Conservation (phyloP, 139 green algal genomes). For the Dunaliella sp. region DNA sequence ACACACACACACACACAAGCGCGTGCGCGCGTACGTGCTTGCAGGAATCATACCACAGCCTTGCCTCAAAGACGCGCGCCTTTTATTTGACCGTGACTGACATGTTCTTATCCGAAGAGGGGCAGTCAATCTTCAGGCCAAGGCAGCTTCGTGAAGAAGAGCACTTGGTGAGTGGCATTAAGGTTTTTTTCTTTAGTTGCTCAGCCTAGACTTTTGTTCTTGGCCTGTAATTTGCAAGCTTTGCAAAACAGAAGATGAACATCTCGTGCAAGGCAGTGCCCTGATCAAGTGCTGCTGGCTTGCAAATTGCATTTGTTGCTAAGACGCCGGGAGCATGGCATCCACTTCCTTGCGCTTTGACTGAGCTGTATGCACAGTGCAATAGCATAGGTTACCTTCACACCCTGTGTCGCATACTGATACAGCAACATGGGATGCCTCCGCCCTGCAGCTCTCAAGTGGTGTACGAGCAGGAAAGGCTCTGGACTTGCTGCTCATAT, state of each 20-base stretch:
- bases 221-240: not conserved
- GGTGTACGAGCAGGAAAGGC: not conserved
- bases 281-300: not conserved
- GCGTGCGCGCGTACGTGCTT: not conserved
- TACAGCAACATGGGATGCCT: not conserved
- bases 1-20: no score
- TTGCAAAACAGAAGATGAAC: not conserved
- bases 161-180: not conserved
- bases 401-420: not conserved
- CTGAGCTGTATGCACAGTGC: not conserved
- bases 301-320: no score
- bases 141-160: not conserved
- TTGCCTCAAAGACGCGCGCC: not conserved
- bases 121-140: not conserved
- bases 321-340: no score
- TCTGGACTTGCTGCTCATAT: not conserved
- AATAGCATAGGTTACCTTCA: not conserved
- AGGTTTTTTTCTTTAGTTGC: not conserved
- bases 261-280: not conserved
- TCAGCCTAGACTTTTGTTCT: no score
- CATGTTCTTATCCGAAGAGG: not conserved
- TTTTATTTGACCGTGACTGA: not conserved
- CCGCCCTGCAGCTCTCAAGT: not conserved
- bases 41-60: not conserved
- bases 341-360: not conserved